Evolutionary conservation across 176 grass and related monocot species (phyloP).

Genomic region (Tillandsia fasciculata): DNA sequence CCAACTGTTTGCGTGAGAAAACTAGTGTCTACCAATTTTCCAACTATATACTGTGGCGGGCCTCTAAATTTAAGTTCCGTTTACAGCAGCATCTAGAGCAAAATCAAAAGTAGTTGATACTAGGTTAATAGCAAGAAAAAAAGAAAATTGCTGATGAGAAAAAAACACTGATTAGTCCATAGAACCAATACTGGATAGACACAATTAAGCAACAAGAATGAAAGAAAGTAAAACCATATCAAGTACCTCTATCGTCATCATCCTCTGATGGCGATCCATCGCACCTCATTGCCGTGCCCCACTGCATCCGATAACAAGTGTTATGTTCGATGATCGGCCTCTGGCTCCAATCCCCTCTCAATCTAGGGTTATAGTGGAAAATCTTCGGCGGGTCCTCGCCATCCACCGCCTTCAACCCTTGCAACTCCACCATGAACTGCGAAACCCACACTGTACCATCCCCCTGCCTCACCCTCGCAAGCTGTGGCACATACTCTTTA

Average conservation of each 20-base stretch:
- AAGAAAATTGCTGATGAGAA: no score
- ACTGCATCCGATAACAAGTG: conserved; percentile 91
- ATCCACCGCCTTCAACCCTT: conserved; percentile 71
- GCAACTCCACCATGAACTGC: conserved; percentile 86
- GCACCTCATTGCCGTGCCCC: conserved; percentile 60
- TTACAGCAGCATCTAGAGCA: no score
- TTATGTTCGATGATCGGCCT: conserved; percentile 87
- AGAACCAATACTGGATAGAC: no score
- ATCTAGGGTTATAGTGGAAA: conserved; percentile 72
- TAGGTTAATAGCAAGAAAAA: no score
- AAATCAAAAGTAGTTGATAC: no score
- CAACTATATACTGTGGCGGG: no score
- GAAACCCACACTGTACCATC: conserved; percentile 61
- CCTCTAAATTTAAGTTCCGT: no score
- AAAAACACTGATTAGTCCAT: no score
- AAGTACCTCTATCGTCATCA: conserved; percentile 56
- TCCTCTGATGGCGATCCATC: conserved; percentile 45
- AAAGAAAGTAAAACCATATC: neutral
- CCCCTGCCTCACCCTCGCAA: conserved; percentile 38
- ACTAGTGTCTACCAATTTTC: no score
- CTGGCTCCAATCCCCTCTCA: conserved; percentile 86
- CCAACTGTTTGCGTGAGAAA: no score
- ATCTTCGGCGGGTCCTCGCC: conserved; percentile 82
- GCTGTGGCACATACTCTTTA: conserved; percentile 61
- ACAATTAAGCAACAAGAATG: neutral